phyloP scores from a whole-genome alignment of 225 moss, liverwort and hornwort species.

The Thuidium tamariscinum region DNA sequence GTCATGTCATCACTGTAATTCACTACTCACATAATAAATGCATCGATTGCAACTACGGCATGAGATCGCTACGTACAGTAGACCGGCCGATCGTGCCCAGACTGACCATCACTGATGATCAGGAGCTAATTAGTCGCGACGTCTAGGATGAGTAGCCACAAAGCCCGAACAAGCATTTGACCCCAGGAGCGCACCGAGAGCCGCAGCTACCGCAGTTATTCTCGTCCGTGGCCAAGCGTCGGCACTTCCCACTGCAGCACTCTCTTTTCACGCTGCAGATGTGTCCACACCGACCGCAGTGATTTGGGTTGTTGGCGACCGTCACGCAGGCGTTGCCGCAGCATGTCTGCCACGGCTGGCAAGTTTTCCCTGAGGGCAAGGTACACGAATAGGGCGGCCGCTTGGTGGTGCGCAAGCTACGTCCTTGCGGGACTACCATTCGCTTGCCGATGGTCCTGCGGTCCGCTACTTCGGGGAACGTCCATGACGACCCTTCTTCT shows the following conservation, averaged over 20 bases:
- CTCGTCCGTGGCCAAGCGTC: conserved; percentile 30
- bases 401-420: neutral
- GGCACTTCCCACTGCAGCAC: conserved; percentile 50
- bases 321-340: conserved; percentile 27
- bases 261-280: conserved; percentile 14
- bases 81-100: neutral
- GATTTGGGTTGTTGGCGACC: neutral
- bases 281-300: conserved; percentile 46
- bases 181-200: conserved; percentile 9
- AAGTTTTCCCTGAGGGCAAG: neutral
- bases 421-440: neutral
- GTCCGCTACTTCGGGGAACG: neutral
- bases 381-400: neutral
- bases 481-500: neutral
- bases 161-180: conserved; percentile 31
- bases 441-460: neutral
- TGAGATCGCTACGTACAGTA: neutral
- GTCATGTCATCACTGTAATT: neutral
- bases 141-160: conserved; percentile 26
- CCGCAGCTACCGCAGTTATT: conserved; percentile 39
- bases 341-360: neutral
- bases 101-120: neutral
- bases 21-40: neutral
- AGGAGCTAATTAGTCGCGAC: neutral
- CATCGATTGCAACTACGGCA: neutral